A percentile compares a stretch with the other conserved stretches of the same genome.
Evolutionary conservation across 768 basidiomycete species (phyloP).

Genomic region (Mycena capillaripes): DNA sequence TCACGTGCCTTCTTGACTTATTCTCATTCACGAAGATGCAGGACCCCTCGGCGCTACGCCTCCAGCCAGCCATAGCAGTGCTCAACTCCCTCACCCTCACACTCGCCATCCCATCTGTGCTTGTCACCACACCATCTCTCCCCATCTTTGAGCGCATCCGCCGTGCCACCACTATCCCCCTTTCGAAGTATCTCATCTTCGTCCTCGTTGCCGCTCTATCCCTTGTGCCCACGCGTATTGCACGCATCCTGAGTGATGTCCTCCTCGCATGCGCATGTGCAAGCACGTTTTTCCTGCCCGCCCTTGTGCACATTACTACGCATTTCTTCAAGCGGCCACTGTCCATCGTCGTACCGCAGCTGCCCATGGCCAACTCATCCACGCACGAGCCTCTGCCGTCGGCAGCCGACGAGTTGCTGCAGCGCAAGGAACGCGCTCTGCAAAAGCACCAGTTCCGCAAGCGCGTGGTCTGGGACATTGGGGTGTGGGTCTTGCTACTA

Average conservation of each 20-base stretch:
- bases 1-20: constrained; percentile 1
- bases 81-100: constrained; percentile 68
- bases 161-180: constrained; percentile 56
- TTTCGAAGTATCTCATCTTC: constrained; percentile 61
- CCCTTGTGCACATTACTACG: constrained; percentile 82
- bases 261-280: constrained; percentile 65
- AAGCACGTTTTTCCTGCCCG: constrained; percentile 78
- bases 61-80: constrained; percentile 54
- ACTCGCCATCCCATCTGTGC: constrained; percentile 69
- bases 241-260: constrained; percentile 59
- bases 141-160: constrained; percentile 61
- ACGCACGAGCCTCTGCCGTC: constrained; percentile 32
- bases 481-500: constrained; percentile 80
- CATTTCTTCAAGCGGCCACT: constrained; percentile 91
- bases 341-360: constrained; percentile 79
- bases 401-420: constrained; percentile 77
- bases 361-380: constrained; percentile 48
- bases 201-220: constrained; percentile 59
- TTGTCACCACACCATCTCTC: constrained; percentile 68
- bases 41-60: constrained; percentile 42
- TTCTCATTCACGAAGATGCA: constrained; percentile 40
- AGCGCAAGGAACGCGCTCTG: constrained; percentile 88
- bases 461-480: constrained; percentile 87
- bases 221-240: constrained; percentile 57
- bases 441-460: constrained; percentile 81